A percentile compares a stretch with the other conserved stretches of the same genome.
phyloP scores from a whole-genome alignment of 129 eudicot species.

The Rutidosis leptorrhynchoides region DNA sequence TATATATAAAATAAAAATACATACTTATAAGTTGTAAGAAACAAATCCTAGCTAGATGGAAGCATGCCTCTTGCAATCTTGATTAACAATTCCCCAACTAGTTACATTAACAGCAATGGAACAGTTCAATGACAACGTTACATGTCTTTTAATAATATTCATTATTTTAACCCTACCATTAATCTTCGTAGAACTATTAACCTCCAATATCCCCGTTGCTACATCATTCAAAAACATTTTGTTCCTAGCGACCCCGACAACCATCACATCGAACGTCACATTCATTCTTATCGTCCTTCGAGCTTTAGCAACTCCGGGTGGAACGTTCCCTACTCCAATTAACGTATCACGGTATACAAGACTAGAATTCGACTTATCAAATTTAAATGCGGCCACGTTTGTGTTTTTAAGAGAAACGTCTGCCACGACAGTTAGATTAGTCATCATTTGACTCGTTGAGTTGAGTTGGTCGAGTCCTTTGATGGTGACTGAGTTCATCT shows the following conservation, averaged over 20 bases:
- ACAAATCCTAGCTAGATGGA: slow-evolving; percentile 22
- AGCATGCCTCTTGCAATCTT: slow-evolving; percentile 37
- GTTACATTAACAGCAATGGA: slow-evolving; percentile 35
- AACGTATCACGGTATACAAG: slow-evolving; percentile 39
- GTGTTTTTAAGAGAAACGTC: slow-evolving; percentile 56
- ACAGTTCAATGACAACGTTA: slow-evolving; percentile 46
- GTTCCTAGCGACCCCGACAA: slow-evolving; percentile 25
- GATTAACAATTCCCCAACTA: slow-evolving; percentile 28
- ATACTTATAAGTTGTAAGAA: too few species aligned
- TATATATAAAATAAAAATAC: background rate
- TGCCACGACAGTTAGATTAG: slow-evolving; percentile 39
- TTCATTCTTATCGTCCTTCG: slow-evolving; percentile 40
- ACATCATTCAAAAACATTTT: slow-evolving; percentile 34
- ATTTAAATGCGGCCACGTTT: slow-evolving; percentile 52
- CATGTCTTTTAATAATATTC: slow-evolving; percentile 29
- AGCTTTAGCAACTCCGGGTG: slow-evolving; percentile 39
- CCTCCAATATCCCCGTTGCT: slow-evolving; percentile 22
- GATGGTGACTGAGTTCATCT: slow-evolving; percentile 38
- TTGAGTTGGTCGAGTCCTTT: slow-evolving; percentile 27
- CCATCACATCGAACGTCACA: slow-evolving; percentile 32
- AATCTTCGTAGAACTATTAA: slow-evolving; percentile 33
- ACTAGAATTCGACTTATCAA: slow-evolving; percentile 31
- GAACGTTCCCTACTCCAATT: slow-evolving; percentile 40
- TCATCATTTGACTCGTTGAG: background rate
- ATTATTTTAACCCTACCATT: slow-evolving; percentile 44